Base-by-base conservation (phyloP, 768 basidiomycete species). In the Suillus tomentosus region DNA sequence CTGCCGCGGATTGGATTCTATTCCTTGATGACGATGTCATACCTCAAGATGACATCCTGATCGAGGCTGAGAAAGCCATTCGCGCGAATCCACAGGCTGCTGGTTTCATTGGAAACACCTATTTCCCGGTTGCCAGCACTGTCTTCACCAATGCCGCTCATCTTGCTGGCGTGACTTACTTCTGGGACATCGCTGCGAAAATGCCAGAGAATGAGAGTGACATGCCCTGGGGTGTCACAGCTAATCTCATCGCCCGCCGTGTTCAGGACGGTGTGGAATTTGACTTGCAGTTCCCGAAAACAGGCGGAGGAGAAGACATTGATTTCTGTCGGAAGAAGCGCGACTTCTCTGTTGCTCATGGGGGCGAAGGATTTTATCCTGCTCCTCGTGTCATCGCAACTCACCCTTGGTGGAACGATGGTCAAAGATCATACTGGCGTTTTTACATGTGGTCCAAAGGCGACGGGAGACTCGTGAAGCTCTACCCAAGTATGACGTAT, bases 221-320 rank as follows among this genome's bases (percentile, higher is more conserved):
- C 61, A 69, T 87, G 43, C 86, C 87, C 0, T 88, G 87, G 87
- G 86, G 87, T 2, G 84, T 86, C 3, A 86, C 87, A 0, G 87
- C 85, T 0, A 87, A 86, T 67, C 78, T 87, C 19, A 81, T 87
- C 31, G 78, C 77, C 5, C 81, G 84, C 3, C 80, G 84, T 27
- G 70, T 76, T 40, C 67, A 76, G 3, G 85, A 86, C 54, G 79
- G 75, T 0, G 77, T 86, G n/a, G 67, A 68, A 50, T 88, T 78
- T 68, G 77, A 82, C 66, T 69, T 77, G 19, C 70, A 69, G 5
- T 88, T 85, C 66, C 87, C 87, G 3, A 87, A 86, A 73, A 88
- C 86, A 4, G 85, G 86, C 1, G 86, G 87, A 3, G 87, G 86
- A 0, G 87, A 89, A 64, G 85, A 88, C 45, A 85, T 87, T 14